Base-by-base conservation (phyloP, 2,329 filamentous ascomycete genomes). In the Exophiala aquamarina region DNA sequence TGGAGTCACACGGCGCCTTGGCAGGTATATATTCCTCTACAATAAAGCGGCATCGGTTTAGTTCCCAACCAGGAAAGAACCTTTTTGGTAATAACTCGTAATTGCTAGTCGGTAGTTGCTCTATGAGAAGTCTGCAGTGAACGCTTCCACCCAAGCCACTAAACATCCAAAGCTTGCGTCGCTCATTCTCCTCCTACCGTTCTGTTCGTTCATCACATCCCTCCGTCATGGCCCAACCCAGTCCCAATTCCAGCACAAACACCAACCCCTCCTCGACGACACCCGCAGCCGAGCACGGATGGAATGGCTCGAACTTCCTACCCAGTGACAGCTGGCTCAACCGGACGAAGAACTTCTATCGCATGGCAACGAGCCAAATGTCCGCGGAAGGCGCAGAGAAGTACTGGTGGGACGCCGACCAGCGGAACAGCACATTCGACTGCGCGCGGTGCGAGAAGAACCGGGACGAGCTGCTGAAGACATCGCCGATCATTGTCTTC, bases 401-500 rank as follows among this genome's bases (percentile, higher is more conserved):
- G 70, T 96, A 89, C 76, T 87, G 89, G 64, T 77, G 85, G 63
- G 83, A 82, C 66, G 82, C 83, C 55, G 90, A 94, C 73, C 74
- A 78, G 45, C 76, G 82, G 47, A 84, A 90, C 69, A 89, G 93
- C 71, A 80, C 79, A 52, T 73, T 76, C 21, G 90, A 96, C 76
- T 91, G 87, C 76, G 78, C 77, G 62, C 82, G 82, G 44, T 95
- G 89, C 75, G 89, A 96, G 63, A 73, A 83, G 34, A 81, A 88
- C 69, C 84, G 89, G 47, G 86, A 93, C 68, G 96, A 87, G 75
- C 80, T 94, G 28, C 82, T 97, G 61, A 72, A 82, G 63, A 87
- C 91, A 75, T 92, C 86, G 46, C 93, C 93, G 20, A 82, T 88
- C 47, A 84, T 98, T 50, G 84, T 86, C 52, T 98, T 95, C 77